A percentile compares a stretch with the other conserved stretches of the same genome.
phyloP scores from a whole-genome alignment of 345 rosid species.

The Citrus sinensis region DVS_A1.0 CM039163.1:2096501-2097000 shows the following conservation, averaged over 20 bases:
- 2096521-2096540: neutral
- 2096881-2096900: constrained; percentile 4
- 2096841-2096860: neutral
- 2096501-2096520: no score
- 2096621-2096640: constrained; percentile 34
- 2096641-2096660: constrained; percentile 28
- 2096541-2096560: neutral
- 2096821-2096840: neutral
- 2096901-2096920: constrained; percentile 31
- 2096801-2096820: constrained; percentile 2
- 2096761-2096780: neutral
- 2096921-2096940: constrained; percentile 28
- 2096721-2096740: constrained; percentile 18
- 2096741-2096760: constrained; percentile 4
- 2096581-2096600: neutral
- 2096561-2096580: neutral
- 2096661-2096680: constrained; percentile 69
- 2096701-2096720: constrained; percentile 57
- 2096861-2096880: neutral
- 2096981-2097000: constrained; percentile 9
- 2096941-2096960: neutral
- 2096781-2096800: constrained; percentile 13
- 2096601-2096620: constrained; percentile 6
- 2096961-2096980: constrained; percentile 24
- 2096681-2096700: constrained; percentile 84